phyloP scores from a whole-genome alignment of 441 rosid species.

The Hura crepitans region DNA sequence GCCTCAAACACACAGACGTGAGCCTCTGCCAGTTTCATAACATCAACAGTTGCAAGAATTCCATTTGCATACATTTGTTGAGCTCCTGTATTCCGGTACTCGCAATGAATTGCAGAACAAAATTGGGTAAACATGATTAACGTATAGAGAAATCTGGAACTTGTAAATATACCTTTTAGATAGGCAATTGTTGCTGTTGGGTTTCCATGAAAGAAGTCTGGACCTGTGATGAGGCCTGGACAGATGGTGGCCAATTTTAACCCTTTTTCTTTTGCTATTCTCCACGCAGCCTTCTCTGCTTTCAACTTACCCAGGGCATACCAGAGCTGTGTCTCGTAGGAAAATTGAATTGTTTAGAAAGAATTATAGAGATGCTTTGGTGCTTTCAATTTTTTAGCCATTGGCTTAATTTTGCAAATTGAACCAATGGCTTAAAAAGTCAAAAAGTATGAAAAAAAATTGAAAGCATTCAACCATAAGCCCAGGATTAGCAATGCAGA shows the following conservation, averaged over 20 bases:
- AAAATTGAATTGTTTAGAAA: not conserved
- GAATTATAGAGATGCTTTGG: not conserved
- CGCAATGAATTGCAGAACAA: not conserved
- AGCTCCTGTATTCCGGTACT: constrained; percentile 38
- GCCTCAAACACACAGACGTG: constrained; percentile 52
- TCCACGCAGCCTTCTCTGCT: constrained; percentile 82
- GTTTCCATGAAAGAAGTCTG: constrained; percentile 44
- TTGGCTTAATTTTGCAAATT: too few relatives aligned
- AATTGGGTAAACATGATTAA: not conserved
- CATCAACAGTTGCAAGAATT: constrained; percentile 68
- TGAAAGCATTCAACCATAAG: too few relatives aligned
- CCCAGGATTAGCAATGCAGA: not conserved
- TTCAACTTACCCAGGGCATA: constrained; percentile 80
- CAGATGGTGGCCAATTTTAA: constrained; percentile 61
- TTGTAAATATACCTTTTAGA: constrained; percentile 39
- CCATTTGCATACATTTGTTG: constrained; percentile 64
- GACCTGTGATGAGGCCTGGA: constrained; percentile 65
- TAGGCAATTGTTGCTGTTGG: constrained; percentile 63
- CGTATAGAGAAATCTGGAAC: not conserved
- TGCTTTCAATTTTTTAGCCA: too few relatives aligned
- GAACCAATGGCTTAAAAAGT: too few relatives aligned
- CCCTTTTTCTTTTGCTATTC: constrained; percentile 48
- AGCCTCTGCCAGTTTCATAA: constrained; percentile 62
- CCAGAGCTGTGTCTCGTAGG: constrained; percentile 57
- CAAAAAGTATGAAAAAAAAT: too few relatives aligned